Conservation (phyloP, 768 basidiomycete species). For the Jaapia argillacea region DNA sequence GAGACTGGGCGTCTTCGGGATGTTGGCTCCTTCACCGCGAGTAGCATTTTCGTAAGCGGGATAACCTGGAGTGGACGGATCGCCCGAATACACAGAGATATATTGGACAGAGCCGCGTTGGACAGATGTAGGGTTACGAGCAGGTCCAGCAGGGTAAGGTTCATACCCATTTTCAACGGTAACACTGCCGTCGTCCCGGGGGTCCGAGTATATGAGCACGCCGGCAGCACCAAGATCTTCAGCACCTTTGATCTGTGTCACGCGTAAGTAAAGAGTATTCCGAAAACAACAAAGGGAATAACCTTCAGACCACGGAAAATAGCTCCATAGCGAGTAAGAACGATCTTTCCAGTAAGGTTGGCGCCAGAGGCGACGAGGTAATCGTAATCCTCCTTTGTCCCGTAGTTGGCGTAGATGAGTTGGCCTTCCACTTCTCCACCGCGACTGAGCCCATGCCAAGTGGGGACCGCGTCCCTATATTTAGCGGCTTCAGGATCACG, state of each 20-base stretch:
- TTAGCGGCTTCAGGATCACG: conserved; percentile 64
- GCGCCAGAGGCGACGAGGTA: conserved; percentile 48
- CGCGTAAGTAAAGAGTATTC: conserved; percentile 10
- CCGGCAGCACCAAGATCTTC: conserved; percentile 76
- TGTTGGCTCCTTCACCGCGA: conserved; percentile 46
- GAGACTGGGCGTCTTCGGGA: conserved; percentile 75
- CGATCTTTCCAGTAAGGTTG: conserved; percentile 69
- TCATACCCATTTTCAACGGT: conserved; percentile 68
- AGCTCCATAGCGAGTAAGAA: conserved; percentile 66
- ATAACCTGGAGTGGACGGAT: conserved; percentile 81
- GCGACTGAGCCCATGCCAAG: conserved; percentile 83
- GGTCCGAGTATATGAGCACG: conserved; percentile 77
- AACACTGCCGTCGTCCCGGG: conserved; percentile 76
- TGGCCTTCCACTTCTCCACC: conserved; percentile 67
- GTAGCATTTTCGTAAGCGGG: conserved; percentile 82
- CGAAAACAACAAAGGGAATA: conserved; percentile 50
- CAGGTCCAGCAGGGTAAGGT: conserved; percentile 79
- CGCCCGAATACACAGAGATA: conserved; percentile 48
- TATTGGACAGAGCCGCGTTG: conserved; percentile 81
- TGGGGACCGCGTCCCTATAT: conserved; percentile 55
- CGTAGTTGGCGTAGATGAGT: conserved; percentile 78
- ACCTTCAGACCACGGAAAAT: conserved; percentile 84
- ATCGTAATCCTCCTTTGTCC: conserved; percentile 64
- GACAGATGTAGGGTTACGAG: conserved; percentile 75
- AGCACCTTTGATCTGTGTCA: conserved; percentile 60